Evolutionary conservation across 768 basidiomycete species (phyloP).

Genomic region (Trametes maxima): DNA sequence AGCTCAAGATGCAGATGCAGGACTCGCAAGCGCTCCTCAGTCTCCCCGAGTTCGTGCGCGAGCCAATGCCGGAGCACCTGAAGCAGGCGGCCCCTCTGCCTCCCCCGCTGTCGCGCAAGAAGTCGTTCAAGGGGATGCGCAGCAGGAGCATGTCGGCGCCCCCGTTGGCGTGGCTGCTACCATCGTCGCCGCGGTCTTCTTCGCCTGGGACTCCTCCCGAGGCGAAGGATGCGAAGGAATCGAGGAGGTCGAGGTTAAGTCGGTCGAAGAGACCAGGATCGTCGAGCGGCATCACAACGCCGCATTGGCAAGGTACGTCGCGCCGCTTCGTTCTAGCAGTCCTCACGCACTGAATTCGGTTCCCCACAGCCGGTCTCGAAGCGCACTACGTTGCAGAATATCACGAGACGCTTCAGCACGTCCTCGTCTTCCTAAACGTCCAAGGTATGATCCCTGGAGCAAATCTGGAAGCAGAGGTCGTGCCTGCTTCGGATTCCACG

Average conservation of each 20-base stretch:
- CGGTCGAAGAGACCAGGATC: constrained; percentile 32
- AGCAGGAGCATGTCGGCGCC: constrained; percentile 41
- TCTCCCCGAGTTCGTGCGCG: constrained; percentile 52
- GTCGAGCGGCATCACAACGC: constrained; percentile 28
- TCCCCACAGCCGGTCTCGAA: constrained; percentile 35
- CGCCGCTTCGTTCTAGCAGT: background rate
- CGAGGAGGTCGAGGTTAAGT: constrained; percentile 25
- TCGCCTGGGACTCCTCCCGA: constrained; percentile 16
- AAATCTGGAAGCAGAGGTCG: constrained; percentile 68
- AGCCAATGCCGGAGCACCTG: constrained; percentile 37
- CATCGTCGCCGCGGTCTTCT: constrained; percentile 21
- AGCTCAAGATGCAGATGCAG: constrained; percentile 31
- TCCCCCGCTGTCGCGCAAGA: constrained; percentile 44
- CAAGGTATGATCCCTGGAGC: constrained; percentile 49
- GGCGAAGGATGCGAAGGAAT: constrained; percentile 5
- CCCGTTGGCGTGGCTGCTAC: constrained; percentile 35
- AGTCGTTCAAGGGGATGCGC: constrained; percentile 29
- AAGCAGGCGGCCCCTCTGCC: constrained; percentile 51
- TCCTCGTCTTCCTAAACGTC: constrained; percentile 73
- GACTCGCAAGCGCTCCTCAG: constrained; percentile 37
- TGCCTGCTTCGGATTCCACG: constrained; percentile 34
- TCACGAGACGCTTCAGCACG: constrained; percentile 81
- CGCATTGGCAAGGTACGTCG: constrained; percentile 29
- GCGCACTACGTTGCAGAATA: constrained; percentile 70
- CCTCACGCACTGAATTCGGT: background rate